These are phyloP conservation scores for Centaurea solstitialis DNA, from an alignment of 129 eudicot species.

Conservation along the genomic window DNA sequence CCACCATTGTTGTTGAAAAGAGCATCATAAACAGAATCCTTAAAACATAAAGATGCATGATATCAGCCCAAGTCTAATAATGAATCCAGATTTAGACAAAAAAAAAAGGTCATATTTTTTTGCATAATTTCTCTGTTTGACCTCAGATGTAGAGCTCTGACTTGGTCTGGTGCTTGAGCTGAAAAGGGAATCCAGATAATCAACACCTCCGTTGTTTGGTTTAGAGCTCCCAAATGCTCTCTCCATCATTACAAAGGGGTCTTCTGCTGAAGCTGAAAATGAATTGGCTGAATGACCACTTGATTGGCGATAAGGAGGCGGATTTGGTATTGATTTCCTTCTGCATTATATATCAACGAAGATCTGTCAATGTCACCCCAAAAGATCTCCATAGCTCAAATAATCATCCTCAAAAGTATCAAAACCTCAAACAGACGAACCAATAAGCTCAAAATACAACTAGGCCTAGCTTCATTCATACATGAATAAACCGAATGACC, in stretches of 20 bases:
- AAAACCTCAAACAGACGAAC: too few relatives aligned
- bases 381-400: too few relatives aligned
- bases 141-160: slow-evolving; percentile 47
- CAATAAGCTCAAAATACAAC: too few relatives aligned
- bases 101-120: background rate
- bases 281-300: slow-evolving; percentile 40
- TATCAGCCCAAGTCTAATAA: slow-evolving; percentile 3
- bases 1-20: slow-evolving; percentile 44
- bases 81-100: background rate
- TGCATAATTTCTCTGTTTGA: slow-evolving; percentile 15
- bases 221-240: slow-evolving; percentile 24
- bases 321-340: slow-evolving; percentile 24
- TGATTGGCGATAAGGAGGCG: slow-evolving; percentile 33
- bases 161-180: slow-evolving; percentile 30
- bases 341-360: slow-evolving; percentile 32
- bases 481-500: too few relatives aligned
- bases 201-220: slow-evolving; percentile 15
- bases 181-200: slow-evolving; percentile 62
- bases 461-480: too few relatives aligned
- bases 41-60: slow-evolving; percentile 25
- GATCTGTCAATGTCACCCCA: background rate
- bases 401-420: too few relatives aligned
- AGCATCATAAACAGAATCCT: slow-evolving; percentile 58
- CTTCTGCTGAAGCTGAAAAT: slow-evolving; percentile 43
- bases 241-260: slow-evolving; percentile 55